These are phyloP conservation scores for Eucalyptus grandis DNA, from an alignment of 345 rosid genomes.

Conservation along the genomic window DNA sequence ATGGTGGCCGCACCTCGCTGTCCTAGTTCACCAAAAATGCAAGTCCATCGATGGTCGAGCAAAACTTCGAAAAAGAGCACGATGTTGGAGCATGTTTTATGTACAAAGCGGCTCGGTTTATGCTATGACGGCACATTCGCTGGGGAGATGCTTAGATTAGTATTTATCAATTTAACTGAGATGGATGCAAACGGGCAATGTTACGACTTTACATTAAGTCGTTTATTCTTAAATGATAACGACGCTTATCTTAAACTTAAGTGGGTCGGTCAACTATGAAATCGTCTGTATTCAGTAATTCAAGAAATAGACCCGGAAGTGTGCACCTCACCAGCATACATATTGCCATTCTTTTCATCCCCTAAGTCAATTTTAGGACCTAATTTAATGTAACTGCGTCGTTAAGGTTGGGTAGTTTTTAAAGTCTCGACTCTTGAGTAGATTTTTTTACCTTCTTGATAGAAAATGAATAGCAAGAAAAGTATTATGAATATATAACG, in stretches of 20 bases:
- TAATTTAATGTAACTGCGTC: background rate
- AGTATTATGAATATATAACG: background rate
- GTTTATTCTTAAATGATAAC: background rate
- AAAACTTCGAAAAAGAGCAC: background rate
- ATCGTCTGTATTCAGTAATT: background rate
- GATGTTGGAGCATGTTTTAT: background rate
- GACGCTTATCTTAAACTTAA: background rate
- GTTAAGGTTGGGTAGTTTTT: background rate
- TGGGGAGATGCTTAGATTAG: background rate
- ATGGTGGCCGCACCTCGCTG: background rate
- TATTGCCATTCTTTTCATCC: background rate
- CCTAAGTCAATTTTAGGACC: background rate
- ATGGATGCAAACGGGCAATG: background rate
- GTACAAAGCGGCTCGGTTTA: background rate
- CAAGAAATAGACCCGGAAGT: background rate
- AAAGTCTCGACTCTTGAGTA: background rate
- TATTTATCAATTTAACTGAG: background rate
- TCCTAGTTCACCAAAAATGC: background rate
- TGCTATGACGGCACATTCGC: background rate
- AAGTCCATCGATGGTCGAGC: background rate
- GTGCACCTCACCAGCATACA: background rate
- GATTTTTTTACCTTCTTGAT: background rate
- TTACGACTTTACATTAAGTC: background rate
- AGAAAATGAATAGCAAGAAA: background rate
- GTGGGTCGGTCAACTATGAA: background rate